These are phyloP conservation scores for Isabelozyma rhagii DNA, from an alignment of 805 yeast species.

Conservation along the genomic window DNA sequence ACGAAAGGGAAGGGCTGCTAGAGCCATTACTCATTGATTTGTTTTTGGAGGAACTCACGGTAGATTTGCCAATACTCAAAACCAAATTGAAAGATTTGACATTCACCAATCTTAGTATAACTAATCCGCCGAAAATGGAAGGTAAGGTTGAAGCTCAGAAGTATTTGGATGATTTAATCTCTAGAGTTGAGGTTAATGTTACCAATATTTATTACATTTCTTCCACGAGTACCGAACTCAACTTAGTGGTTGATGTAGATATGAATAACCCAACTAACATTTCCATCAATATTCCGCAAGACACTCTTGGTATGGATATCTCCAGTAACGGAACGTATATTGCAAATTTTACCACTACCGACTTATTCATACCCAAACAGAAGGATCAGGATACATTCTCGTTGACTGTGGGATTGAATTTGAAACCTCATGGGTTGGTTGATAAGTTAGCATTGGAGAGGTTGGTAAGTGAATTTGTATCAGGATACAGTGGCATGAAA, in stretches of 20 bases:
- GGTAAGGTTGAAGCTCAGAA: slow-evolving; percentile 1
- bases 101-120: background rate
- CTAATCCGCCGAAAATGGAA: background rate
- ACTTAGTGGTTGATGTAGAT: slow-evolving; percentile 25
- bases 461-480: slow-evolving; percentile 17
- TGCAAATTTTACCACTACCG: slow-evolving; percentile 24
- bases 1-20: background rate
- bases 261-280: slow-evolving; percentile 30
- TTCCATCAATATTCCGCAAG: slow-evolving; percentile 18
- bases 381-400: slow-evolving; percentile 6
- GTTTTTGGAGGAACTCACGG: slow-evolving; percentile 1
- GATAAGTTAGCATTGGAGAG: slow-evolving; percentile 9
- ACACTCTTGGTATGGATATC: slow-evolving; percentile 21
- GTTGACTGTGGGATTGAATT: slow-evolving; percentile 13
- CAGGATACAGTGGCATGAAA: slow-evolving; percentile 9
- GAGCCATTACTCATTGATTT: background rate
- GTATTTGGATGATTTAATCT: slow-evolving; percentile 5
- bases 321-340: slow-evolving; percentile 29
- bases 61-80: slow-evolving; percentile 8
- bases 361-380: slow-evolving; percentile 15
- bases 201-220: slow-evolving; percentile 19
- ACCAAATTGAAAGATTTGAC: background rate
- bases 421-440: slow-evolving; percentile 7
- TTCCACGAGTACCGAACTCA: slow-evolving; percentile 18
- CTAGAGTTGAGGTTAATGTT: slow-evolving; percentile 9